Evolutionary conservation across 2,329 filamentous ascomycete species (phyloP).

Genomic region (Stagonosporopsis vannaccii): DNA sequence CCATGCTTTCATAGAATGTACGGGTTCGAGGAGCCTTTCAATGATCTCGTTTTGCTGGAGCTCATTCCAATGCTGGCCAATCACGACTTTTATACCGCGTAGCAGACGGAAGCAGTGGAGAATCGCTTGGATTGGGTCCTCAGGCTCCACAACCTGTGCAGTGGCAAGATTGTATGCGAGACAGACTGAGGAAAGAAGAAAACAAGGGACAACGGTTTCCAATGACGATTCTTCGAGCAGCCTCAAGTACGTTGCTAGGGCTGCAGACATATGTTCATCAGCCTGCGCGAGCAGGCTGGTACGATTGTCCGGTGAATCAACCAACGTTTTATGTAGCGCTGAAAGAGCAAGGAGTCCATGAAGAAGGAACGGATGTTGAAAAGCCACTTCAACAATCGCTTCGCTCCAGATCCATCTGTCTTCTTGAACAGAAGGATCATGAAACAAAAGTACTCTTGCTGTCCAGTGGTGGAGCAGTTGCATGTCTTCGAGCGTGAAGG

Average conservation of each 20-base stretch:
- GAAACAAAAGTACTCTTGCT: slow-evolving; percentile 25
- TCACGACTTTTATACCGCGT: slow-evolving; percentile 36
- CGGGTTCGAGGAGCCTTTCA: background rate
- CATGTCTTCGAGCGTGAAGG: slow-evolving; percentile 28
- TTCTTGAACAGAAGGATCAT: slow-evolving; percentile 22
- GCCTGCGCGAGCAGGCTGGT: slow-evolving; percentile 35
- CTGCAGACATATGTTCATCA: slow-evolving; percentile 35
- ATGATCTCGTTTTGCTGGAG: slow-evolving; percentile 8
- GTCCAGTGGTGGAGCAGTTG: slow-evolving; percentile 42
- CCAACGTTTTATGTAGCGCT: slow-evolving; percentile 38
- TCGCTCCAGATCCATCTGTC: slow-evolving; percentile 27
- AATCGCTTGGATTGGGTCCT: slow-evolving; percentile 36
- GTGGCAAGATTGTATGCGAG: slow-evolving; percentile 40
- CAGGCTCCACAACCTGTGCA: slow-evolving; percentile 34
- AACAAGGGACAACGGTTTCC: slow-evolving; percentile 37
- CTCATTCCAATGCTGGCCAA: slow-evolving; percentile 29
- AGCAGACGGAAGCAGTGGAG: slow-evolving; percentile 41
- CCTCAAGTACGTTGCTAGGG: slow-evolving; percentile 33
- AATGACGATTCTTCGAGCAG: slow-evolving; percentile 28
- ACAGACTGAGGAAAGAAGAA: slow-evolving; percentile 34
- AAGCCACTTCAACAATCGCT: slow-evolving; percentile 33
- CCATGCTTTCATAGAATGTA: background rate
- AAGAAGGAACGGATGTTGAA: slow-evolving; percentile 40
- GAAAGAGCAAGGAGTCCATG: slow-evolving; percentile 40
- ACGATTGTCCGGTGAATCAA: slow-evolving; percentile 26